Percentiles rank a stretch among this genome's conserved stretches.
Conservation (phyloP, 257 asterid species). For the Solanum okadae region DNA sequence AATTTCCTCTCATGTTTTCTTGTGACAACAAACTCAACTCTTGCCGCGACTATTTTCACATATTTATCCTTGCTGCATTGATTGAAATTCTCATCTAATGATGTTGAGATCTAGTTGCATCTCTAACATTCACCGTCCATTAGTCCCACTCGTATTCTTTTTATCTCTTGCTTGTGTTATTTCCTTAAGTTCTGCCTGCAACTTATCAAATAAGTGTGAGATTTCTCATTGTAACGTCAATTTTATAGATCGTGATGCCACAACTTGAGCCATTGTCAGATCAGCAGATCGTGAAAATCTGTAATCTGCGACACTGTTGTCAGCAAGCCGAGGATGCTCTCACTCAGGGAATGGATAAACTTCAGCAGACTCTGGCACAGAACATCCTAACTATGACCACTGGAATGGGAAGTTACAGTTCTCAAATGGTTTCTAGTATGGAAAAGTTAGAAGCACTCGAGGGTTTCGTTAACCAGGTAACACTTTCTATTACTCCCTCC, state of each 20-base stretch:
- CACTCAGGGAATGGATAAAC: constrained; percentile 80
- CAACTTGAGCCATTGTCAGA: constrained; percentile 62
- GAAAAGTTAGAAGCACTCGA: constrained; percentile 63
- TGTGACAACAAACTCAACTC: background rate
- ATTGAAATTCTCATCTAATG: background rate
- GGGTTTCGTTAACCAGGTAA: constrained; percentile 72
- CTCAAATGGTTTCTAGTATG: constrained; percentile 49
- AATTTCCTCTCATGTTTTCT: background rate
- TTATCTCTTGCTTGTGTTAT: background rate
- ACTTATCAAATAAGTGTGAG: background rate
- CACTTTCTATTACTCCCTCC: background rate
- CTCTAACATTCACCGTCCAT: background rate
- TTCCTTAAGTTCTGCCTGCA: background rate
- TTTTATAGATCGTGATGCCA: constrained; percentile 56
- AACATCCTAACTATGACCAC: constrained; percentile 40
- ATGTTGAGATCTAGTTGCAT: background rate
- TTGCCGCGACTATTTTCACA: background rate
- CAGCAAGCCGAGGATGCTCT: constrained; percentile 94
- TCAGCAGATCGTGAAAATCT: constrained; percentile 39
- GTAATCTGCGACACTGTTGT: constrained; percentile 57
- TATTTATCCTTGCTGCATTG: background rate
- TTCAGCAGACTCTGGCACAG: constrained; percentile 71
- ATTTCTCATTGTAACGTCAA: background rate
- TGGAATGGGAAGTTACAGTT: constrained; percentile 50
- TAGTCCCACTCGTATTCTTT: background rate